Conservation (phyloP, 768 basidiomycete species). For the Leccinellum rugosiceps region DNA sequence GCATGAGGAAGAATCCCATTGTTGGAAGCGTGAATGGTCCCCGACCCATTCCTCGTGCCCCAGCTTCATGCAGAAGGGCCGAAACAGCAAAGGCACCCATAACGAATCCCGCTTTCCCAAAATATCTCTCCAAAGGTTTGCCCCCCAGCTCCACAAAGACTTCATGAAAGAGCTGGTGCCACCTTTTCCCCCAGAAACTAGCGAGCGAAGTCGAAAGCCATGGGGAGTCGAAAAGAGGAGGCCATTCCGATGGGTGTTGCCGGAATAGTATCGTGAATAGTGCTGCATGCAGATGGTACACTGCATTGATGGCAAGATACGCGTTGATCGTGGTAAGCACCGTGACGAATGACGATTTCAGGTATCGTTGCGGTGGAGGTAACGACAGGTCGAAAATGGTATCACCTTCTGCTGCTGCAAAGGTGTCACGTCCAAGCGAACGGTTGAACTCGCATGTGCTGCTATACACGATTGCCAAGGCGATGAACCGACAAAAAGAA, state of each 20-base stretch:
- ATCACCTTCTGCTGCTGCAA: constrained; percentile 34
- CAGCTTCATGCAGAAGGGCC: constrained; percentile 54
- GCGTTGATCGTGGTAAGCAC: constrained; percentile 16
- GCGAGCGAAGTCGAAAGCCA: constrained; percentile 56
- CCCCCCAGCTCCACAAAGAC: constrained; percentile 51
- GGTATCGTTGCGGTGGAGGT: constrained; percentile 33
- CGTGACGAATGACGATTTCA: constrained; percentile 32
- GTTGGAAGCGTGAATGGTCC: constrained; percentile 45
- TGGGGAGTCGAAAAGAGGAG: constrained; percentile 57
- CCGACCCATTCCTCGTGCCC: constrained; percentile 55
- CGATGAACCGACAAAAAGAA: constrained; percentile 10
- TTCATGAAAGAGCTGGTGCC: constrained; percentile 69
- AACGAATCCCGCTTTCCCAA: constrained; percentile 49
- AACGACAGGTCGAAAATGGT: constrained; percentile 37
- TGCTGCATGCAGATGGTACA: constrained; percentile 43
- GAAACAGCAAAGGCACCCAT: constrained; percentile 61
- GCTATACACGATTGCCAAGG: constrained; percentile 5
- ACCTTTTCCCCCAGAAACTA: constrained; percentile 58
- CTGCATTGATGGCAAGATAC: constrained; percentile 42
- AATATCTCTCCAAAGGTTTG: constrained; percentile 37
- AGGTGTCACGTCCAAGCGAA: constrained; percentile 38
- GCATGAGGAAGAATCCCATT: constrained; percentile 55
- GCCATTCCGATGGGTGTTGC: constrained; percentile 56
- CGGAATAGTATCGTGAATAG: constrained; percentile 44
- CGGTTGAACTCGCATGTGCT: not conserved